Evolutionary conservation across 371 early-diverging fungal species (phyloP), one percentile per base, ranked within the genome.

Genomic region (Dinochytrium kinnereticum): DNA sequence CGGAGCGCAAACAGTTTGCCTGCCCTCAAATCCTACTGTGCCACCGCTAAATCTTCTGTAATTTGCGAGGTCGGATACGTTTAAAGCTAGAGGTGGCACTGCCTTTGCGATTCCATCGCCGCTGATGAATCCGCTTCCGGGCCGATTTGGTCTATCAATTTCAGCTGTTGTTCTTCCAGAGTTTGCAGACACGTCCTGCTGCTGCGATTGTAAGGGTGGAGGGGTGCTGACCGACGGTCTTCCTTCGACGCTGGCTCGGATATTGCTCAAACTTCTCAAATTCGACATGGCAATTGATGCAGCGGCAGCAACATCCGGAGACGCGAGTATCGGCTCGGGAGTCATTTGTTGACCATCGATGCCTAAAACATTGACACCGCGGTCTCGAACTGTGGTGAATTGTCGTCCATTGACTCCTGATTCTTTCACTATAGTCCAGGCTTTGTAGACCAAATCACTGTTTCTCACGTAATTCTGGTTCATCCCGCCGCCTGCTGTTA

Each of bases 351-450:
- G 69, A 19, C 77, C 77, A 51, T 80, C 73, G 7, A 69, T 50
- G 15, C 72, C 71, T 21, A 75, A 71, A 5, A 74, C 68, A n/a
- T 7, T 44, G 39, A 53, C 49, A 7, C n/a, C 38, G 19, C 61
- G 51, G 40, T 64, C 67, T 30, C 66, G 5, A 33, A 73, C 61
- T 5, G 70, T 31, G 59, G 69, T 53, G 10, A 72, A 70, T 34
- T 53, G 30, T 26, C 66, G 1, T 0, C 69, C 74, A 21, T 65
- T 70, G 19, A n/a, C 57, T 34, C 55, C 59, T 26, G 15, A 51
- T 31, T 74, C 72, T 39, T 76, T 73, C 5, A 74, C 37, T 17
- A 82, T 73, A 0, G 69, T 66, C 82, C 80, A 82, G 1, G 78
- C 77, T 59, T 80, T 80, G 71, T 73, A 77, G 21, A 77, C 72